A percentile compares a stretch with the other conserved stretches of the same genome.
Conservation (phyloP, 208 protist genomes). For the Angomonas ambiguus region DNA sequence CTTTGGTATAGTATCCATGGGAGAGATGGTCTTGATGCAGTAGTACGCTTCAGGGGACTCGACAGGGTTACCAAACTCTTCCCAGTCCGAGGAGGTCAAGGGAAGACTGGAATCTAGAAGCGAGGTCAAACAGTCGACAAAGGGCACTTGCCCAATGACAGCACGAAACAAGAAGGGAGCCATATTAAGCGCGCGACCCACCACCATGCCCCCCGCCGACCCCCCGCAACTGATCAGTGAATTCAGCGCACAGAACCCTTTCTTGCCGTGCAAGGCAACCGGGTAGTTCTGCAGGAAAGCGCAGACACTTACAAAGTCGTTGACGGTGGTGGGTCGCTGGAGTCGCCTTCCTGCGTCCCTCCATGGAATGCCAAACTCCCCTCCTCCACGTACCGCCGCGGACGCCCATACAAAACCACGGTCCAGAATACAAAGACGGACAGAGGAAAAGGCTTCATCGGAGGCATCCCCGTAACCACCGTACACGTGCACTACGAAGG, state of each 20-base stretch:
- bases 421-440: slow-evolving; percentile 63
- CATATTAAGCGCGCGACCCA: slow-evolving; percentile 58
- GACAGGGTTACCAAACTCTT: slow-evolving; percentile 89
- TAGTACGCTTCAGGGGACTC: slow-evolving; percentile 50
- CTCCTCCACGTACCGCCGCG: slow-evolving; percentile 81
- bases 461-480: slow-evolving; percentile 65
- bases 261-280: background rate
- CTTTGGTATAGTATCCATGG: slow-evolving; percentile 60
- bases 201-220: slow-evolving; percentile 83
- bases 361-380: slow-evolving; percentile 78
- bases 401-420: slow-evolving; percentile 73
- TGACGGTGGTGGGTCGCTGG: slow-evolving; percentile 70
- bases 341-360: slow-evolving; percentile 46
- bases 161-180: slow-evolving; percentile 49
- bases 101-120: slow-evolving; percentile 68
- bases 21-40: slow-evolving; percentile 60
- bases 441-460: slow-evolving; percentile 50
- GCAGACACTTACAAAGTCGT: slow-evolving; percentile 73
- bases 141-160: slow-evolving; percentile 68
- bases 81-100: slow-evolving; percentile 73
- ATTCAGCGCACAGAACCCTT: background rate
- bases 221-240: slow-evolving; percentile 45
- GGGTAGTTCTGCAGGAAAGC: slow-evolving; percentile 44
- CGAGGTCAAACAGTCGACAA: slow-evolving; percentile 88
- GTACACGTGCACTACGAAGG: slow-evolving; percentile 67